Evolutionary conservation across 2,329 filamentous ascomycete species (phyloP).

Genomic region (Exophiala spinifera): DNA sequence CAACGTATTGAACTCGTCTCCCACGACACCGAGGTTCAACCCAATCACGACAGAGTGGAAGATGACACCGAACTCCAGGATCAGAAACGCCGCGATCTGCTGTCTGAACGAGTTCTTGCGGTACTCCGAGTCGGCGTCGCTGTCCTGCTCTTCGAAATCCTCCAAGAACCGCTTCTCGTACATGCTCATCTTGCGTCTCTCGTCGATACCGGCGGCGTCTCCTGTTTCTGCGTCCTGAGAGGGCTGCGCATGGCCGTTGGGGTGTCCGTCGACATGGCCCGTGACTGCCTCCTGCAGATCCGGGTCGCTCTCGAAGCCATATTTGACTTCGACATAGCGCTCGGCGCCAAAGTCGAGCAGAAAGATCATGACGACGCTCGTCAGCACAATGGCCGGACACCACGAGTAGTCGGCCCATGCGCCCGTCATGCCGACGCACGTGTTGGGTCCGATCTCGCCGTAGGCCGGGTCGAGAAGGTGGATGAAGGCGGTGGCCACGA

Average conservation of each 20-base stretch:
- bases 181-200: not conserved
- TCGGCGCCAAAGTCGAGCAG: slow-evolving; percentile 51
- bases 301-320: slow-evolving; percentile 34
- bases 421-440: slow-evolving; percentile 54
- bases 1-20: slow-evolving; percentile 55
- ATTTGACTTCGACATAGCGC: slow-evolving; percentile 50
- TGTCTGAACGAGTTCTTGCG: slow-evolving; percentile 38
- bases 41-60: slow-evolving; percentile 65
- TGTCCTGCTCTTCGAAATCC: not conserved
- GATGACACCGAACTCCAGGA: slow-evolving; percentile 60
- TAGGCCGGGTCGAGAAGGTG: slow-evolving; percentile 50
- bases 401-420: slow-evolving; percentile 47
- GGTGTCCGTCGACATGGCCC: slow-evolving; percentile 5
- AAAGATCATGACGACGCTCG: slow-evolving; percentile 50
- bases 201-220: slow-evolving; percentile 9
- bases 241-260: too few relatives aligned
- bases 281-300: slow-evolving; percentile 27
- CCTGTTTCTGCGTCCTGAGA: not conserved
- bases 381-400: slow-evolving; percentile 52
- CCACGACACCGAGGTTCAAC: slow-evolving; percentile 58
- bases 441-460: slow-evolving; percentile 43
- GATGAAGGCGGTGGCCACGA: slow-evolving; percentile 47
- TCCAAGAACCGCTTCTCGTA: slow-evolving; percentile 8
- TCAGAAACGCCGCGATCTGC: slow-evolving; percentile 42
- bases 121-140: slow-evolving; percentile 14